Evolutionary conservation across 352 stramenopile species (phyloP), one percentile per base, ranked within the genome.

Genomic region (Pythium dissimile): DNA sequence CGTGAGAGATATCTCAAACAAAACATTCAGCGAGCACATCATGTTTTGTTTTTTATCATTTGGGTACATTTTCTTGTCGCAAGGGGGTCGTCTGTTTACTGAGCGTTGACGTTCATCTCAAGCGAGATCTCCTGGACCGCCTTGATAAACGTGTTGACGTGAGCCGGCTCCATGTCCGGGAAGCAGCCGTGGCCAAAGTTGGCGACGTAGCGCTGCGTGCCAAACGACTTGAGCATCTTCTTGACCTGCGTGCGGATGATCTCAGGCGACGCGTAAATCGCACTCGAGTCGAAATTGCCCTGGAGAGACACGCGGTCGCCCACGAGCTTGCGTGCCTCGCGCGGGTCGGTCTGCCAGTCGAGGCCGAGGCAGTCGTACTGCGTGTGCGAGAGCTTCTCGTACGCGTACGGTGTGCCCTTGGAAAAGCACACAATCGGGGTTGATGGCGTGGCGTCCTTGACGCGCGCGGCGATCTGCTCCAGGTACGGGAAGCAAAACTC

Each of bases 161-260:
- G 85, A 30, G 80, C 78, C 0, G 96, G 89, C 46, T 95, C 86
- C 85, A 99, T 97, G 67, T 98, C 96, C 23, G 96, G 96, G 66
- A 97, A 97, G 57, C 98, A 95, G 44, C 97, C 97, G 67, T 99
- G 95, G 44, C 97, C 97, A 35, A 99, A 85, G 75, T 99, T 99
- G 18, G 95, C 96, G 70, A 99, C 98, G 65, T 99, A 94, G 51
- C 85, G 80, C 69, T 98, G 88, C 30, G 94, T 96, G 42, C 94
- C 95, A 54, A 99, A 95, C 39, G 80, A 83, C 63, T 92, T 72
- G 49, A 99, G 79, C 91, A 99, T 97, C 69, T 98, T 92, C 75
- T 89, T 88, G 30, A 94, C 84, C 62, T 93, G 72, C 52, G 82
- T 73, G 41, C 83, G 76, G 37, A 98, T 96, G 49, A 82, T 80